Evolutionary conservation across 441 rosid genomes (phyloP), one percentile per base, ranked within the genome.

Genomic region (Euphorbia celastroides): DNA sequence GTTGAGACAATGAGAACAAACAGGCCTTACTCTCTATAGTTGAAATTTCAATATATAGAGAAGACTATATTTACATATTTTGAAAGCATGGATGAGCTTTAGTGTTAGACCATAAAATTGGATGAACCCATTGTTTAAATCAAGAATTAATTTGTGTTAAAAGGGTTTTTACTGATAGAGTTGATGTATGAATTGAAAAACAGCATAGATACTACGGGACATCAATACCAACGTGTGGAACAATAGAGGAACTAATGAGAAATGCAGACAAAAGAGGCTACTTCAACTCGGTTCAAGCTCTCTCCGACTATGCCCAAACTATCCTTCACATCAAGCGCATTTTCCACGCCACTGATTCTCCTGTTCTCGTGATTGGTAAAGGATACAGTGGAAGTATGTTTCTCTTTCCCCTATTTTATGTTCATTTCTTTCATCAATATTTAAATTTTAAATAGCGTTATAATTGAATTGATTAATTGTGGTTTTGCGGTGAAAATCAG

Each of bases 321-420:
- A 79, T 90, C 38, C 38, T 79, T 61, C 72, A 83, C 46, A 42
- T 88, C 51, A 88, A 84, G 78, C 58, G 84, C 50, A 67, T 36
- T 23, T 74, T 74, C 36, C 11, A 69, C 0, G 82, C 90, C 2
- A 32, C 74, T 26, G 58, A 74, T 62, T 83, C 83, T 57, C 96
- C 92, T 10, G 80, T 86, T 19, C 83, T 89, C 12, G 93, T 87
- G 61, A 50, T 83, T 6, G 92, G 93, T 62, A 92, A 87, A 73
- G 86, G 88, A 10, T 89, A 89, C 10, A 90, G 93, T 13, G 93
- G 92, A 87, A 86, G 96, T 89, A 84, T 69, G 82, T 70, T 14
- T 12, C 55, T 50, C 1, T 16, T 19, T 3, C 20, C 19, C 19
- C 17, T 4, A 13, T 46, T 2, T n/a, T n/a, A n/a, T n/a, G n/a